phyloP scores from a whole-genome alignment of 352 stramenopile species.

The Pythium folliculosum region DNA sequence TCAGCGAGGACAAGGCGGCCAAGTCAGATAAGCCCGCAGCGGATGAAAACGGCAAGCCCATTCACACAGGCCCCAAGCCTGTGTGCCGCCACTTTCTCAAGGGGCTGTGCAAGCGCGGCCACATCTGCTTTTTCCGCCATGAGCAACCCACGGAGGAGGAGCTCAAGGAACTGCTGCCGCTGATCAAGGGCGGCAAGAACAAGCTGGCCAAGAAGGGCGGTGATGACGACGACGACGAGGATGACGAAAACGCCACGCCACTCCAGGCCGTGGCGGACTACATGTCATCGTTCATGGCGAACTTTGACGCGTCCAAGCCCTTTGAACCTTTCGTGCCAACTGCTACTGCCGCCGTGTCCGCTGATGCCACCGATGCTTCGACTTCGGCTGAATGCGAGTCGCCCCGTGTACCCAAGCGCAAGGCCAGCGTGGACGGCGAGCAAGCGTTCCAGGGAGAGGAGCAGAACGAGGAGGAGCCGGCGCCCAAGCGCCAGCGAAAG shows the following conservation, averaged over 20 bases:
- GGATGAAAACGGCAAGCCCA: slow-evolving; percentile 5
- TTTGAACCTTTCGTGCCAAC: slow-evolving; percentile 17
- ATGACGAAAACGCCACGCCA: slow-evolving; percentile 21
- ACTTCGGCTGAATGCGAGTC: background rate
- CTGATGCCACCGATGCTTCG: background rate
- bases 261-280: slow-evolving; percentile 38
- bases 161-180: slow-evolving; percentile 24
- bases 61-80: slow-evolving; percentile 26
- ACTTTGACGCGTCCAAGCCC: slow-evolving; percentile 12
- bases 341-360: background rate
- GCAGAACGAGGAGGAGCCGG: slow-evolving; percentile 15
- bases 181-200: slow-evolving; percentile 12
- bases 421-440: background rate
- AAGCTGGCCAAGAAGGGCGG: slow-evolving; percentile 10
- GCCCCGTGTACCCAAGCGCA: slow-evolving; percentile 1
- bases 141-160: slow-evolving; percentile 30
- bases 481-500: slow-evolving; percentile 6
- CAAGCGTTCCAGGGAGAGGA: background rate
- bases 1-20: background rate
- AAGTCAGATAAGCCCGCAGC: slow-evolving; percentile 1
- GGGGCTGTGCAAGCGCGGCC: slow-evolving; percentile 38
- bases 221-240: slow-evolving; percentile 30
- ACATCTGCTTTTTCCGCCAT: slow-evolving; percentile 37
- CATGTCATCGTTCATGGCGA: slow-evolving; percentile 42
- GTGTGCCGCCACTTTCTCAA: slow-evolving; percentile 34